Evolutionary conservation across 2,329 filamentous ascomycete species (phyloP).

Genomic region (Fusarium clavum): DNA sequence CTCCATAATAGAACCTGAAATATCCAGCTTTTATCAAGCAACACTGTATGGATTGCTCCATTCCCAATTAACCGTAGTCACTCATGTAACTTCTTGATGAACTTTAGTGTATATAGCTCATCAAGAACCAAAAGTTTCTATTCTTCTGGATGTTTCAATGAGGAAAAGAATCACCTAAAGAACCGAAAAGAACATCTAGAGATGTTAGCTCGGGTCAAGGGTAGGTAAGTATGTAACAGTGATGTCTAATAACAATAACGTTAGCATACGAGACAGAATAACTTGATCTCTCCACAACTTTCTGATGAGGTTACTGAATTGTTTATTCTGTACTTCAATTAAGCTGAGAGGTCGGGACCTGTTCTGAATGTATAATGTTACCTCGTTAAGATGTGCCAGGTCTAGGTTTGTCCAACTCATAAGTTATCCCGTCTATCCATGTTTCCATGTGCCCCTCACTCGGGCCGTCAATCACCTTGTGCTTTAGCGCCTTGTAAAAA

Average conservation of each 20-base stretch:
- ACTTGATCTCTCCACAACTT: neutral
- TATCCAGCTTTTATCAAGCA: neutral
- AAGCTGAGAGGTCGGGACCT: neutral
- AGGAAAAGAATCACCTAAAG: neutral
- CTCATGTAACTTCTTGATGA: neutral
- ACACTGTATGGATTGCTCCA: neutral
- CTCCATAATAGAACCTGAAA: neutral
- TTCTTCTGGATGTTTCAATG: neutral
- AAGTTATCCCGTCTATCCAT: neutral
- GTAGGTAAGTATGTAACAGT: neutral
- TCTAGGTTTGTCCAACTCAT: slow-evolving; percentile 5
- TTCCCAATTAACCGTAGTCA: neutral
- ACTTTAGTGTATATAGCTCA: neutral
- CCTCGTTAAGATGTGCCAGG: neutral
- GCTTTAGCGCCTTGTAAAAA: slow-evolving; percentile 27
- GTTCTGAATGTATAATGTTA: neutral
- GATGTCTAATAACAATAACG: neutral
- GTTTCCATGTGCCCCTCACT: slow-evolving; percentile 28
- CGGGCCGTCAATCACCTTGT: slow-evolving; percentile 20
- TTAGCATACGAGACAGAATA: neutral
- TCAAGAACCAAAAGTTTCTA: neutral
- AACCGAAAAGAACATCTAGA: neutral
- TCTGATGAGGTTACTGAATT: neutral
- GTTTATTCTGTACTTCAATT: neutral
- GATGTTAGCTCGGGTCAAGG: neutral